Conservation (phyloP, 805 yeast species). For the Teunomyces funiuensis region DNA sequence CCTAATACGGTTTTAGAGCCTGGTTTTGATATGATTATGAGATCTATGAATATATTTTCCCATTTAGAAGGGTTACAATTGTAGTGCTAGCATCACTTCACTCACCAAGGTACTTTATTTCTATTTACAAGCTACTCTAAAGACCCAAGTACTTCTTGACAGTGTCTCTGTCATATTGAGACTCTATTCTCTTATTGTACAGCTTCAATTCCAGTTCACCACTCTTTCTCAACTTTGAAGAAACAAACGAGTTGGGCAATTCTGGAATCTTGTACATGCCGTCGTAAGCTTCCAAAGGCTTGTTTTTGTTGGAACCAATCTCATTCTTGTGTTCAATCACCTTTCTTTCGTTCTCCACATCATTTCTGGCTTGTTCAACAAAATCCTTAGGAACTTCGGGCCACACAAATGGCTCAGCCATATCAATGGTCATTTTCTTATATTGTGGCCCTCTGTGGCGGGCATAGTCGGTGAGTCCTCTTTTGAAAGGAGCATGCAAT, state of each 20-base stretch:
- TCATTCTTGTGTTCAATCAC: constrained; percentile 52
- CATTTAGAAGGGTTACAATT: no score
- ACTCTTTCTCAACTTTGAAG: constrained; percentile 23
- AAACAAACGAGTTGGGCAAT: constrained; percentile 41
- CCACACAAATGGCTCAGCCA: constrained; percentile 96
- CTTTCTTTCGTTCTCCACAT: constrained; percentile 47
- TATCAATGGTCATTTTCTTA: constrained; percentile 95
- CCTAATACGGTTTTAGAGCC: not conserved
- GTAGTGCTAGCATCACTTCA: not conserved
- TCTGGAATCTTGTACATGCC: constrained; percentile 58
- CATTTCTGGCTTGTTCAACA: constrained; percentile 33
- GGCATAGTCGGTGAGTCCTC: constrained; percentile 55
- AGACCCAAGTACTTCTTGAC: constrained; percentile 32
- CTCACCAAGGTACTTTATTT: not conserved
- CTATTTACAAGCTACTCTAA: constrained; percentile 14
- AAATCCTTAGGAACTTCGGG: constrained; percentile 57
- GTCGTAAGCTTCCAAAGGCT: constrained; percentile 70
- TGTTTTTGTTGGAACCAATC: constrained; percentile 64
- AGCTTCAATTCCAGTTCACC: constrained; percentile 21
- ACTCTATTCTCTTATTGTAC: constrained; percentile 22
- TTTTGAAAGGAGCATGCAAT: constrained; percentile 64
- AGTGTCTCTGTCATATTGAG: constrained; percentile 27
- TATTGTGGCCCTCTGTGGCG: constrained; percentile 77
- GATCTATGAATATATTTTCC: no score
- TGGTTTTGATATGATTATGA: not conserved